A percentile compares a stretch with the other conserved stretches of the same genome.
phyloP scores from a whole-genome alignment of 2,329 filamentous ascomycete genomes.

The Diaporthe ilicicola region DNA sequence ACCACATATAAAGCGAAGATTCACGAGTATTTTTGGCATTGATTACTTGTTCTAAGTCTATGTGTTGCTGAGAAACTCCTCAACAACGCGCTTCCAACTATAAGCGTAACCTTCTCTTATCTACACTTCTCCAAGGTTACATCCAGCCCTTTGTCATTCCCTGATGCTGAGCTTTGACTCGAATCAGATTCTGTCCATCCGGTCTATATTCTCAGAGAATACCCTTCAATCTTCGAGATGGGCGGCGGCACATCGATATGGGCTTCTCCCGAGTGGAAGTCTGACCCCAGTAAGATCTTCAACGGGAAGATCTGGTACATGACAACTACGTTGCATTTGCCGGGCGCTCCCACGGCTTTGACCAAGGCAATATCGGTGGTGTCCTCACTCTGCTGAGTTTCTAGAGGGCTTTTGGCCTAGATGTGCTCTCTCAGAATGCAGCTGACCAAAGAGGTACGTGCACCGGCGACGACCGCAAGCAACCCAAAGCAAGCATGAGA shows the following conservation, averaged over 20 bases:
- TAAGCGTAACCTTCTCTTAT: background rate
- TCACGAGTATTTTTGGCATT: no score
- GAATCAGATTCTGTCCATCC: background rate
- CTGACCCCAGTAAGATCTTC: slow-evolving; percentile 48
- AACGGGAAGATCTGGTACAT: slow-evolving; percentile 45
- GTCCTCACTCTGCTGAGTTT: slow-evolving; percentile 48
- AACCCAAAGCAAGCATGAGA: background rate
- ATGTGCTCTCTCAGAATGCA: slow-evolving; percentile 37
- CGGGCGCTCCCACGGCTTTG: slow-evolving; percentile 50
- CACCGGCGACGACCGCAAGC: slow-evolving; percentile 18
- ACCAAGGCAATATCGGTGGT: slow-evolving; percentile 50
- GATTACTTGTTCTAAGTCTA: background rate
- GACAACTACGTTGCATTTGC: slow-evolving; percentile 46
- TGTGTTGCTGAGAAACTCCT: slow-evolving; percentile 33
- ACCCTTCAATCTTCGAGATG: slow-evolving; percentile 37
- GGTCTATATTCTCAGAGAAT: no score
- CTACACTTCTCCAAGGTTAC: no score
- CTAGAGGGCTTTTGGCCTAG: slow-evolving; percentile 46
- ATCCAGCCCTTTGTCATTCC: background rate
- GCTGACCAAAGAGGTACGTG: slow-evolving; percentile 38
- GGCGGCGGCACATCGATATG: slow-evolving; percentile 49
- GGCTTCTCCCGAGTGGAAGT: slow-evolving; percentile 47
- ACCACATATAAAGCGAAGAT: no score
- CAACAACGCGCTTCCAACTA: slow-evolving; percentile 33
- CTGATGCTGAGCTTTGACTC: background rate